These are phyloP conservation scores for Ceratorhiza oryzae-sativae DNA, from an alignment of 1,284 basidiomycete genomes.

Conservation along the genomic window DNA sequence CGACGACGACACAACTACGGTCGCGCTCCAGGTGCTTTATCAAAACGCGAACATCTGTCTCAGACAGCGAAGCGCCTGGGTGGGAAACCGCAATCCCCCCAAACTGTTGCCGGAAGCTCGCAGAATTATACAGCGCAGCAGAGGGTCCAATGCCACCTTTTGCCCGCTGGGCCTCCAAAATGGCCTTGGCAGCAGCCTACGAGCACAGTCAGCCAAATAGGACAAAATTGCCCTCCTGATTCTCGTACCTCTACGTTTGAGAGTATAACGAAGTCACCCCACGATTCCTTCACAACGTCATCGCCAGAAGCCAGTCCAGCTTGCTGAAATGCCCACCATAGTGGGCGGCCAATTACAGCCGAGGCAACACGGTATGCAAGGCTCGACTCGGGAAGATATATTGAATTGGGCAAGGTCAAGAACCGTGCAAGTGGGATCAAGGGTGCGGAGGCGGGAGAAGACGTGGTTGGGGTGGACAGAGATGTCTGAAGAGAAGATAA, in stretches of 20 bases:
- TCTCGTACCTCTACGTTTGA: slow-evolving; percentile 61
- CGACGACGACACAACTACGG: slow-evolving; percentile 50
- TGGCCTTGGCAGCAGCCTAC: slow-evolving; percentile 63
- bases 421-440: slow-evolving; percentile 67
- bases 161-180: slow-evolving; percentile 60
- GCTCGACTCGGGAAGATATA: slow-evolving; percentile 69
- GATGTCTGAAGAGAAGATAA: slow-evolving; percentile 57
- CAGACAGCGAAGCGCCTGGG: slow-evolving; percentile 55
- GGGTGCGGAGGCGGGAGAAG: slow-evolving; percentile 49
- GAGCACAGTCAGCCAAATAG: neutral
- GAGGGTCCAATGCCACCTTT: slow-evolving; percentile 62
- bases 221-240: neutral
- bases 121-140: slow-evolving; percentile 67
- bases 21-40: slow-evolving; percentile 84
- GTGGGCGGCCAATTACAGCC: slow-evolving; percentile 75
- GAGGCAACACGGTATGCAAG: slow-evolving; percentile 72
- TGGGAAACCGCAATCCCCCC: slow-evolving; percentile 55
- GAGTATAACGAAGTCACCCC: slow-evolving; percentile 80
- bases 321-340: slow-evolving; percentile 87
- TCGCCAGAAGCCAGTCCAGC: slow-evolving; percentile 73
- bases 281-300: slow-evolving; percentile 61
- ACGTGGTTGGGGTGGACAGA: slow-evolving; percentile 40
- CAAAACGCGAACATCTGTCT: slow-evolving; percentile 72
- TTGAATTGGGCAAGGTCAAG: slow-evolving; percentile 63
- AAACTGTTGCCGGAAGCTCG: slow-evolving; percentile 70